A percentile compares a stretch with the other conserved stretches of the same genome.
These are phyloP conservation scores for Neotropicomus parvogracilis DNA, from an alignment of 1,284 basidiomycete genomes.

Conservation along the genomic window DNA sequence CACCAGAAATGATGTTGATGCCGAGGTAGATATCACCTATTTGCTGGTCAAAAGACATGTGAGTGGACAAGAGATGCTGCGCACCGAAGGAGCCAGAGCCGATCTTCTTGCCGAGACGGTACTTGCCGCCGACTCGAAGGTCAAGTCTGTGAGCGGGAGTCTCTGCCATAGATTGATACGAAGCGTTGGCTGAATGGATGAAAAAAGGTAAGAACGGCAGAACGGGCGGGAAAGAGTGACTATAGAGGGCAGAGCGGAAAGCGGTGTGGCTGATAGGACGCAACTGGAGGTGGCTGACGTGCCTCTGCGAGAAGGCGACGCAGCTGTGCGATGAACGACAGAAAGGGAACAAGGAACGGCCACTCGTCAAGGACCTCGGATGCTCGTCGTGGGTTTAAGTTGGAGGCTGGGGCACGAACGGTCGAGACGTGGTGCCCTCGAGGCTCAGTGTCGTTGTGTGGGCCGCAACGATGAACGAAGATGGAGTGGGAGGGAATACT, in stretches of 20 bases:
- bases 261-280: conserved; percentile 16
- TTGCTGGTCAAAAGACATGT: neutral
- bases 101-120: conserved; percentile 99
- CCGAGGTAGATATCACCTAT: conserved; percentile 98
- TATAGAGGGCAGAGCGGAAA: conserved; percentile 17
- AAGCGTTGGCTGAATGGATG: conserved; percentile 14
- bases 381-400: conserved; percentile 4
- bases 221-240: neutral
- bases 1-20: conserved; percentile 99
- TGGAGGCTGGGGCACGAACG: conserved; percentile 4
- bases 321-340: neutral
- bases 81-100: conserved; percentile 97
- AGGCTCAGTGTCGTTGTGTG: conserved; percentile 18
- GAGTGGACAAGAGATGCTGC: conserved; percentile 30
- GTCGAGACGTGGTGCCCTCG: conserved; percentile 29
- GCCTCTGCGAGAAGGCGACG: conserved; percentile 6
- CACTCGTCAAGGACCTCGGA: conserved; percentile 4
- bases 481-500: conserved; percentile 15
- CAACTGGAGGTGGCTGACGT: conserved; percentile 28
- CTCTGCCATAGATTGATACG: conserved; percentile 56
- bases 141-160: conserved; percentile 75
- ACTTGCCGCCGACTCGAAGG: conserved; percentile 96
- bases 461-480: conserved; percentile 6
- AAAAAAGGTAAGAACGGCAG: conserved; percentile 10
- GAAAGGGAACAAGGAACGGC: neutral